Conservation (phyloP, 169 alveolate species). For the Eimeria tenella region DNA sequence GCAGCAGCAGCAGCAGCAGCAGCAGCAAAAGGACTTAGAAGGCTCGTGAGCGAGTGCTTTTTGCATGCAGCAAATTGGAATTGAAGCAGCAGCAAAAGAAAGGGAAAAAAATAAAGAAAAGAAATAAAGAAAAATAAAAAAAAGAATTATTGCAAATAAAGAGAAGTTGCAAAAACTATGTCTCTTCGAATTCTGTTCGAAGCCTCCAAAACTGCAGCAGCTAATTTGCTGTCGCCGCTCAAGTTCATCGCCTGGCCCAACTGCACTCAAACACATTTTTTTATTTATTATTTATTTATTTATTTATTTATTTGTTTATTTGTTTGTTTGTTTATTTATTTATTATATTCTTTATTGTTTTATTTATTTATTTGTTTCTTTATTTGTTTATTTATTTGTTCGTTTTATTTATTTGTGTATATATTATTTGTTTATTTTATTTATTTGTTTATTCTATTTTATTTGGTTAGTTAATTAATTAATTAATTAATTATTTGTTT, state of each 20-base stretch:
- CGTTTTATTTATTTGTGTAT: neutral
- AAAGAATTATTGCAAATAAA: constrained; percentile 87
- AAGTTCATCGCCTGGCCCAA: constrained; percentile 90
- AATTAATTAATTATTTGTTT: neutral
- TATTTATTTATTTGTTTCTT: neutral
- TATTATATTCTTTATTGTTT: no score
- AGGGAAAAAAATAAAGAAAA: neutral
- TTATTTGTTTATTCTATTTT: no score
- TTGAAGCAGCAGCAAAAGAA: neutral
- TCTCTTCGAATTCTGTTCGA: constrained; percentile 93
- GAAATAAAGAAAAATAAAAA: no score
- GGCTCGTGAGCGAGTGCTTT: no score
- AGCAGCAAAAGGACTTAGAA: no score
- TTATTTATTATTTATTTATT: neutral
- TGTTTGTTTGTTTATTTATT: no score
- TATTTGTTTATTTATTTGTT: neutral
- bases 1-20: no score
- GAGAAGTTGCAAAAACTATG: constrained; percentile 95
- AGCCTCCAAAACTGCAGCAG: constrained; percentile 88
- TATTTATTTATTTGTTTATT: no score
- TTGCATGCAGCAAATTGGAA: no score
- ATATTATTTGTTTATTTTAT: no score
- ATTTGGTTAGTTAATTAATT: neutral
- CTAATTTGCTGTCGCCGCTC: constrained; percentile 92
- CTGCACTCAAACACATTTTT: constrained; percentile 43